phyloP scores from a whole-genome alignment of 208 protist genomes.

The Acanthamoeba quina region DNA sequence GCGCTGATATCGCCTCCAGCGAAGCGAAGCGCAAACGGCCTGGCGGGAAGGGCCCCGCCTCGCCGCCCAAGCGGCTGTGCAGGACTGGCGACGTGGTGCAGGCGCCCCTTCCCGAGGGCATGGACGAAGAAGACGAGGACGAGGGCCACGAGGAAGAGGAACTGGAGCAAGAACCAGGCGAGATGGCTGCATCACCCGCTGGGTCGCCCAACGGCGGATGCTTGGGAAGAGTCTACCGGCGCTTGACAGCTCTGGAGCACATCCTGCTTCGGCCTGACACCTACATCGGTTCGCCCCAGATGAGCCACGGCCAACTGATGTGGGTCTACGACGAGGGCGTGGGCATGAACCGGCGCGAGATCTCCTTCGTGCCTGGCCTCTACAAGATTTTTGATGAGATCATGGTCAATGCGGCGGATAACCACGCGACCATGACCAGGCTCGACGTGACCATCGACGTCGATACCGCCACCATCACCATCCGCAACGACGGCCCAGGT shows the following conservation, averaged over 20 bases:
- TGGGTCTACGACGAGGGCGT: slow-evolving; percentile 96
- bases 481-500: slow-evolving; percentile 99
- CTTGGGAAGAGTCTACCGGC: slow-evolving; percentile 91
- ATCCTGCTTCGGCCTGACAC: slow-evolving; percentile 99
- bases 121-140: neutral
- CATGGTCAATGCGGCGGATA: slow-evolving; percentile 99
- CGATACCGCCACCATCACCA: slow-evolving; percentile 94
- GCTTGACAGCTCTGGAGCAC: slow-evolving; percentile 98
- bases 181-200: neutral
- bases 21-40: neutral
- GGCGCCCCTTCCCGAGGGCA: neutral
- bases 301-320: slow-evolving; percentile 56
- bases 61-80: neutral
- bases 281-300: slow-evolving; percentile 97
- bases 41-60: neutral
- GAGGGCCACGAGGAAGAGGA: too few species aligned
- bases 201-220: neutral
- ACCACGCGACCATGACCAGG: slow-evolving; percentile 93
- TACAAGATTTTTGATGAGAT: slow-evolving; percentile 99
- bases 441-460: slow-evolving; percentile 96
- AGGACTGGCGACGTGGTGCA: too few species aligned
- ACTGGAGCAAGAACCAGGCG: too few species aligned
- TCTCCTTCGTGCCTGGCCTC: slow-evolving; percentile 98
- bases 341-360: slow-evolving; percentile 95
- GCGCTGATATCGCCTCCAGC: neutral